Evolutionary conservation across 768 basidiomycete species (phyloP).

Genomic region (Harrya chromipes): DNA sequence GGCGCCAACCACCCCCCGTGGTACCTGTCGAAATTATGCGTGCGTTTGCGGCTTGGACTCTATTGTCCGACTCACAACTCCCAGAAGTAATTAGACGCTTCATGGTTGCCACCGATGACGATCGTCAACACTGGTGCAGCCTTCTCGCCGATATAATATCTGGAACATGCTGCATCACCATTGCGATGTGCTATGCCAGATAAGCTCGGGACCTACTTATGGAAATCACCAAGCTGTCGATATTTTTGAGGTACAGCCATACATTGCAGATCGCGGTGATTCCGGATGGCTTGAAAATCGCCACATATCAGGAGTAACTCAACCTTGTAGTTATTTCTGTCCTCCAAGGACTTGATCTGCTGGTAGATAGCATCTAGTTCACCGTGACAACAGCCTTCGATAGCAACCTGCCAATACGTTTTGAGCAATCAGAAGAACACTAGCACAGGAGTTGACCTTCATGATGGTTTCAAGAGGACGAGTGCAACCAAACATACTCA

Average conservation of each 20-base stretch:
- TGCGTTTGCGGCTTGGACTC: background rate
- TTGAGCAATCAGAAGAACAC: background rate
- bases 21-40: conserved; percentile 50
- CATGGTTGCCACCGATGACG: conserved; percentile 97
- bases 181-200: background rate
- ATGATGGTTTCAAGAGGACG: conserved; percentile 11
- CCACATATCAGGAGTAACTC: conserved; percentile 92
- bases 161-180: conserved; percentile 25
- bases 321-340: conserved; percentile 58
- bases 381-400: conserved; percentile 96
- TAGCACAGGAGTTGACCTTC: conserved; percentile 18
- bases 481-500: too few relatives aligned
- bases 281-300: conserved; percentile 93
- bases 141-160: conserved; percentile 85
- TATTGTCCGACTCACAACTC: conserved; percentile 63
- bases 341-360: conserved; percentile 62
- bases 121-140: conserved; percentile 86
- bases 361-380: conserved; percentile 85
- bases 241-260: conserved; percentile 94
- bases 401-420: conserved; percentile 58
- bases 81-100: conserved; percentile 95
- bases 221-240: conserved; percentile 77
- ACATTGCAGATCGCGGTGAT: conserved; percentile 77
- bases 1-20: conserved; percentile 97
- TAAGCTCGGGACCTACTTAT: conserved; percentile 47